Conservation (phyloP, 768 basidiomycete genomes). For the Mycena vulgaris region DNA sequence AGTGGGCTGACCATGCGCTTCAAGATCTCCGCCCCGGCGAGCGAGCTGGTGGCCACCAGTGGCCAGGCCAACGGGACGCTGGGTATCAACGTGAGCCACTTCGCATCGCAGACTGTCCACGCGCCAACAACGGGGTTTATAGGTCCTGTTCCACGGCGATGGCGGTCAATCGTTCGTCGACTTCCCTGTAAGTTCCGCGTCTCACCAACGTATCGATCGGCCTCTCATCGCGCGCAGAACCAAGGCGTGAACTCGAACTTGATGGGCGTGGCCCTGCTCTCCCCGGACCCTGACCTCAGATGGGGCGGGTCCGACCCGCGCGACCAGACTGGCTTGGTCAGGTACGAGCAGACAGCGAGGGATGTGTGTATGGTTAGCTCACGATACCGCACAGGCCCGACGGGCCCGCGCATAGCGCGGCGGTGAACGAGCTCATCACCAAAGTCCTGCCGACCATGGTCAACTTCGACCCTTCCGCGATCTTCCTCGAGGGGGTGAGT, state of each 20-base stretch:
- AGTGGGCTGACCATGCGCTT: constrained; percentile 48
- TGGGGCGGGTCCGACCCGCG: constrained; percentile 40
- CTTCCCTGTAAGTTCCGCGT: constrained; percentile 37
- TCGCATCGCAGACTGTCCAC: background rate
- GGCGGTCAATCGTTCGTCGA: constrained; percentile 42
- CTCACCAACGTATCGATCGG: no score
- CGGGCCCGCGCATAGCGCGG: constrained; percentile 46
- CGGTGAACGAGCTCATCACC: constrained; percentile 46
- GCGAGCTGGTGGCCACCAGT: constrained; percentile 40
- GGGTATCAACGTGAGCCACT: constrained; percentile 43
- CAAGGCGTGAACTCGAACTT: constrained; percentile 39
- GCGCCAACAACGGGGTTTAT: background rate
- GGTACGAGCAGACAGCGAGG: constrained; percentile 3
- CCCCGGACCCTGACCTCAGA: constrained; percentile 36
- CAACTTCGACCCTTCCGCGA: constrained; percentile 44
- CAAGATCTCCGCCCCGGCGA: constrained; percentile 46
- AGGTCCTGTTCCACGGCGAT: constrained; percentile 45
- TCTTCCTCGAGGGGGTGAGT: constrained; percentile 47
- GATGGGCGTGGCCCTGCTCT: constrained; percentile 41
- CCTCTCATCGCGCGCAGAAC: constrained; percentile 25
- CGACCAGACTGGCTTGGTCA: constrained; percentile 28
- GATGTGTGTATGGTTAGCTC: background rate
- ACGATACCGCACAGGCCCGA: constrained; percentile 39
- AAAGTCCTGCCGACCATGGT: constrained; percentile 45
- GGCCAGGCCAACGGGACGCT: constrained; percentile 35